Evolutionary conservation across 345 rosid genomes (phyloP).

Genomic region (Acer saccharum): DNA sequence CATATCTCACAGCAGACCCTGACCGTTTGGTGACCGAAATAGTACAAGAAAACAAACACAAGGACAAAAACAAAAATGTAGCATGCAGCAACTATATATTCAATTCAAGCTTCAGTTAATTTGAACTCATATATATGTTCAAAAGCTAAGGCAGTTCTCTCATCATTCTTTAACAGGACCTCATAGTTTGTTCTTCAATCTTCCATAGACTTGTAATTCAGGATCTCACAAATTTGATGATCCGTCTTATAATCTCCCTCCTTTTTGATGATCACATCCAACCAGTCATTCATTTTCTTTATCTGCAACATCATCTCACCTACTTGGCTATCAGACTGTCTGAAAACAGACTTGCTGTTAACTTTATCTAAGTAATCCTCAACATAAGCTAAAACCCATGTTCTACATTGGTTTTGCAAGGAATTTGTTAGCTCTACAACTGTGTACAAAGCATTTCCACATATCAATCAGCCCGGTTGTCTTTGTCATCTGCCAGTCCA

Average conservation of each 20-base stretch:
- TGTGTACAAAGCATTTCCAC: slow-evolving; percentile 34
- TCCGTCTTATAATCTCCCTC: slow-evolving; percentile 17
- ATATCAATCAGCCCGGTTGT: slow-evolving; percentile 27
- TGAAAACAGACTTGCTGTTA: slow-evolving; percentile 23
- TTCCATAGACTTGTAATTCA: slow-evolving; percentile 47
- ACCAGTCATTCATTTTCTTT: slow-evolving; percentile 67
- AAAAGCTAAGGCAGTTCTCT: slow-evolving; percentile 53
- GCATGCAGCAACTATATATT: neutral
- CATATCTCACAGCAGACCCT: too few relatives aligned
- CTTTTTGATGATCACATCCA: slow-evolving; percentile 43
- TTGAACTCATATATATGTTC: slow-evolving; percentile 17
- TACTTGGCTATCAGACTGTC: slow-evolving; percentile 39
- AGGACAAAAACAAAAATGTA: too few relatives aligned
- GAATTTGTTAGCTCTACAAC: slow-evolving; percentile 41
- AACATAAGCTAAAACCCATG: slow-evolving; percentile 52
- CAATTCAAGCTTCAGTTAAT: slow-evolving; percentile 11
- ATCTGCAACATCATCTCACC: slow-evolving; percentile 53
- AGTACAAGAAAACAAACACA: too few relatives aligned
- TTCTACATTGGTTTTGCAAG: slow-evolving; percentile 46
- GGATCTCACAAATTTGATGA: slow-evolving; percentile 25
- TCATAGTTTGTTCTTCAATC: slow-evolving; percentile 61
- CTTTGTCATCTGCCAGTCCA: slow-evolving; percentile 18
- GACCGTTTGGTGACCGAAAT: too few relatives aligned
- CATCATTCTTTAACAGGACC: slow-evolving; percentile 64
- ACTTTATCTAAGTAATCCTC: slow-evolving; percentile 63